These are phyloP conservation scores for Penicillium sp. DNA, from an alignment of 2,329 filamentous ascomycete genomes.

Conservation along the genomic window DNA sequence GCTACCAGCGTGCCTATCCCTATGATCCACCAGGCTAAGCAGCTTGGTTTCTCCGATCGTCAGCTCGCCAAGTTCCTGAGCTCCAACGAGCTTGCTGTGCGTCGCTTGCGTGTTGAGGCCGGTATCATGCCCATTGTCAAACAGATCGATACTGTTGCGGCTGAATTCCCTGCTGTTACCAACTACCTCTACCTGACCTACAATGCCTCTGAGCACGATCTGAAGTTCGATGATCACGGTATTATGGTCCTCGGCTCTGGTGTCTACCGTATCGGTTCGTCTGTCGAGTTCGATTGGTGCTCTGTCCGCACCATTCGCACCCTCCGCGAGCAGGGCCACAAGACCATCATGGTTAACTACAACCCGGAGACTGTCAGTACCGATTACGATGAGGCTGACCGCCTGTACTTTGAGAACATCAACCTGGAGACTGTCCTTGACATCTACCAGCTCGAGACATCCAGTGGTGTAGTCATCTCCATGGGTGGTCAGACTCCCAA, in stretches of 20 bases:
- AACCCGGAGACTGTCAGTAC: conserved; percentile 90
- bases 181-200: conserved; percentile 98
- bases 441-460: conserved; percentile 85
- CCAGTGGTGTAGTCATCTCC: conserved; percentile 84
- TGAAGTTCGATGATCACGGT: conserved; percentile 84
- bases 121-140: conserved; percentile 90
- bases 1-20: conserved; percentile 68
- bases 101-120: conserved; percentile 80
- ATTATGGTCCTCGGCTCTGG: conserved; percentile 96
- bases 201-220: conserved; percentile 84
- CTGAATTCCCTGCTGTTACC: conserved; percentile 90
- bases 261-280: conserved; percentile 96
- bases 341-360: conserved; percentile 96
- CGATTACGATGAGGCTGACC: conserved; percentile 93
- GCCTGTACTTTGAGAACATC: conserved; percentile 95
- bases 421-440: conserved; percentile 87
- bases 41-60: conserved; percentile 90
- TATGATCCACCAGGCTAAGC: conserved; percentile 82
- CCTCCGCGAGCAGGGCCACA: conserved; percentile 78
- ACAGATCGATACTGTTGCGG: conserved; percentile 97
- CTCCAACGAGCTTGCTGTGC: conserved; percentile 90
- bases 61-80: conserved; percentile 94
- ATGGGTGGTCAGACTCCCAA: conserved; percentile 98
- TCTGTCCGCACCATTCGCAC: conserved; percentile 93
- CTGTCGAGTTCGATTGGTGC: conserved; percentile 99